Evolutionary conservation across 768 basidiomycete genomes (phyloP).

Genomic region (Boletus sensibilis): DNA sequence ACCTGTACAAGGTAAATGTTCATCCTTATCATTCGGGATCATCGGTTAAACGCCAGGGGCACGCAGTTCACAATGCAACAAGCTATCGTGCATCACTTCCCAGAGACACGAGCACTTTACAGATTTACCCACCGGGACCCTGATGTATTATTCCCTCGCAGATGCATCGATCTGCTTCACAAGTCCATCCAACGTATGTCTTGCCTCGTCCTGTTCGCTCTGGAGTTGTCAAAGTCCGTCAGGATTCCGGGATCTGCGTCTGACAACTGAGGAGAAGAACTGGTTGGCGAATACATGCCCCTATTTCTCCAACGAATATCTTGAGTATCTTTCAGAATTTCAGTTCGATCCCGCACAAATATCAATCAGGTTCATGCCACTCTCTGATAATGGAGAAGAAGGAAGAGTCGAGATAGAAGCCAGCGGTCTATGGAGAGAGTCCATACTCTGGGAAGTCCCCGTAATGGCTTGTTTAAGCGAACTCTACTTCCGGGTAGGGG

Average conservation of each 20-base stretch:
- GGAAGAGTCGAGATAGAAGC: slow-evolving; percentile 76
- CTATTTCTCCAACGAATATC: slow-evolving; percentile 68
- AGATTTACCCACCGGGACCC: slow-evolving; percentile 78
- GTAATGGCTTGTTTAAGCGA: slow-evolving; percentile 92
- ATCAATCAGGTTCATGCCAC: slow-evolving; percentile 59
- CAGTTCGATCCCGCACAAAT: slow-evolving; percentile 70
- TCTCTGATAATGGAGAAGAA: slow-evolving; percentile 43
- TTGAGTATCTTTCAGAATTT: slow-evolving; percentile 70
- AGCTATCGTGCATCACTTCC: slow-evolving; percentile 77
- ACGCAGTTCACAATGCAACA: slow-evolving; percentile 92
- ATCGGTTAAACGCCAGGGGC: not conserved
- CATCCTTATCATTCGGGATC: not conserved
- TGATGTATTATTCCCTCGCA: slow-evolving; percentile 57
- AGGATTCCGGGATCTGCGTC: slow-evolving; percentile 68
- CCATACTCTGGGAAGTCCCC: slow-evolving; percentile 95
- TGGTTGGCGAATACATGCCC: slow-evolving; percentile 74
- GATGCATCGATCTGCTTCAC: slow-evolving; percentile 32
- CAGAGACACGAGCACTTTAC: slow-evolving; percentile 66
- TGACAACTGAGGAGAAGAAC: slow-evolving; percentile 58
- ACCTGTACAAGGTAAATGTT: slow-evolving; percentile 82
- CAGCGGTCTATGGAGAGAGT: slow-evolving; percentile 72
- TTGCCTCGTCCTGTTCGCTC: slow-evolving; percentile 14
- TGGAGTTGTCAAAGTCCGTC: slow-evolving; percentile 19
- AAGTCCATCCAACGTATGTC: slow-evolving; percentile 60
- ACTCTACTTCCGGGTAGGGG: slow-evolving; percentile 74